Evolutionary conservation across 345 rosid genomes (phyloP).

Genomic region (Pistacia integerrima): DNA sequence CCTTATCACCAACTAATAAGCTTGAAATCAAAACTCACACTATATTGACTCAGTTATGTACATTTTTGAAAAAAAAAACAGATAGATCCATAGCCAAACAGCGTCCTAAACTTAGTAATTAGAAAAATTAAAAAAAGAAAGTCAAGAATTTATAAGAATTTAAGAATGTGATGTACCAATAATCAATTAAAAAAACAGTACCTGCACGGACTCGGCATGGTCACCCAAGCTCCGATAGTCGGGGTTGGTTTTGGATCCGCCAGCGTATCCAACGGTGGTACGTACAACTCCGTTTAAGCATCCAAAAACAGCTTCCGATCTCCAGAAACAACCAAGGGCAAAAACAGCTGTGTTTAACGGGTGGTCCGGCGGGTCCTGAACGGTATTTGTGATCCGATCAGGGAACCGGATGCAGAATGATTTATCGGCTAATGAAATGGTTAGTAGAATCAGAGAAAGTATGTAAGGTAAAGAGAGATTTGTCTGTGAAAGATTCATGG

Average conservation of each 20-base stretch:
- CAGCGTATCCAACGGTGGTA: conserved; percentile 71
- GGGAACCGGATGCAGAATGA: conserved; percentile 60
- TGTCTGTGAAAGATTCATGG: conserved; percentile 35
- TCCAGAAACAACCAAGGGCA: conserved; percentile 94
- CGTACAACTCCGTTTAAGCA: conserved; percentile 81
- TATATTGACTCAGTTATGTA: too few species aligned
- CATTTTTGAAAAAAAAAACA: too few species aligned
- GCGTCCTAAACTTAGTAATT: too few species aligned
- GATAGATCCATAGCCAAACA: too few species aligned
- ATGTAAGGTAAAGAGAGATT: conserved; percentile 8
- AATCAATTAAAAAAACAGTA: not conserved
- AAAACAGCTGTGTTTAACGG: conserved; percentile 65
- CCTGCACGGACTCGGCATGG: conserved; percentile 94
- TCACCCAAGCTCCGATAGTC: conserved; percentile 77
- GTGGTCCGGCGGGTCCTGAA: conserved; percentile 38
- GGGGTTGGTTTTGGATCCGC: conserved; percentile 78
- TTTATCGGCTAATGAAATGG: conserved; percentile 30
- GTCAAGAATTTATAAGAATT: too few species aligned
- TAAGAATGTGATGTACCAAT: not conserved
- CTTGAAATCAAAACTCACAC: too few species aligned
- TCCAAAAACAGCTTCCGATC: conserved; percentile 92
- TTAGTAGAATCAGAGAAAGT: conserved; percentile 23
- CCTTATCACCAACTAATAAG: too few species aligned
- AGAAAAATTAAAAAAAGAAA: too few species aligned
- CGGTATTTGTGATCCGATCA: conserved; percentile 45